Base-by-base conservation (phyloP, 352 stramenopile genomes). In the Globisporangium heterothallicum region DNA sequence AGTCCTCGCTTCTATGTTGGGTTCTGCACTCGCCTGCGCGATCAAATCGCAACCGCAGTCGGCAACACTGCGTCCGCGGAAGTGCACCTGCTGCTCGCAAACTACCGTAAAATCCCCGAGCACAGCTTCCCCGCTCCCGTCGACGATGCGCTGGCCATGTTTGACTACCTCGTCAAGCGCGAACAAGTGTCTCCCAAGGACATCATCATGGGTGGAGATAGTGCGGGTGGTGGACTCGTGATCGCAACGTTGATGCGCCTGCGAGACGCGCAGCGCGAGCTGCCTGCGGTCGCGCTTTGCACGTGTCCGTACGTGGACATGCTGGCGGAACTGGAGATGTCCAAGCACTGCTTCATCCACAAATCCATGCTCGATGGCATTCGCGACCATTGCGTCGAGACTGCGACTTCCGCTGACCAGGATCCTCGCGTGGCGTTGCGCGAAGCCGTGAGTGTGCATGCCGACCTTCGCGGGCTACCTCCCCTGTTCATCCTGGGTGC, bases 271-370 rank as follows among this genome's bases (percentile, higher is more conserved):
- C 55, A 60, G 21, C 43, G 66, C 0, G 29, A 50, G 5, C 38
- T 74, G 7, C 70, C 70, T 0, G 18, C 66, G 1, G 74, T 69
- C 6, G 66, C 59, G 0, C 53, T 83, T 29, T 30, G 67, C 0
- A 48, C 60, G 29, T 71, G 68, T 47, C 73, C 71, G 4, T 73
- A 70, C 21, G 66, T 75, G 3, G 73, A 84, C 52, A 53, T 84
- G 1, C 64, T 73, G 44, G 41, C 21, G 22, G 34, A 14, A 4
- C 19, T 16, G 18, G 57, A 34, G 13, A 32, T 8, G 34, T 25
- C 13, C 18, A 49, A 27, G 25, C 50, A 71, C 46, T 79, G 70
- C 22, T 47, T 72, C 9, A 41, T 76, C 8, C 53, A 64, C 12
- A 19, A 45, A 34, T 42, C 32, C 4, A 51, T 59, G 49, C 38